Evolutionary conservation across 148 eudicot genomes (phyloP), one percentile per base, ranked within the genome.

Genomic region (Polygonum aviculare): DNA sequence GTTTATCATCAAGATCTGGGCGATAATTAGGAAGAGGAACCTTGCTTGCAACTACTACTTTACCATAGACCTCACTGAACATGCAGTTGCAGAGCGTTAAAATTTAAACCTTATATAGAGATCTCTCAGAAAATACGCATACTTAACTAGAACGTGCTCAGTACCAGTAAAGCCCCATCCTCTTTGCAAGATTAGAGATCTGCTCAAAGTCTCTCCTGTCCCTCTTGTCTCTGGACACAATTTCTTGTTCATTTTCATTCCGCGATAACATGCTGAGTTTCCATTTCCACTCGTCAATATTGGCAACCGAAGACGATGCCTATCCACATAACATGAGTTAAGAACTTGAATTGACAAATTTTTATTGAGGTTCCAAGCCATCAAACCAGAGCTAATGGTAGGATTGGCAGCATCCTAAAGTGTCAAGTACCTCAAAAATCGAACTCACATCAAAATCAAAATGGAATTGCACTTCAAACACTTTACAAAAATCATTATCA

Each of bases 221-320:
- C 79, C 97, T 83, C 81, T 91, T 96, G 83, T 96, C 99, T 80
- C 84, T 87, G 31, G 99, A 93, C 44, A 91, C 85, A 76, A 96
- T 88, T 84, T 96, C 99, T 76, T 86, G 91, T 57, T 96, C 97
- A 41, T 82, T 80, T 76, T 93, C 98, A 88, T 75, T 91, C 48
- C 88, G 93, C 71, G 82, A 86, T 76, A 96, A 85, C 90, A 88
- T 79, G 85, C 91, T 88, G 79, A 96, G 97, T 78, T 96, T 96
- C 98, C 98, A 93, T 85, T 91, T 96, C 99, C 99, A 96, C 84
- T 93, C 97, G 79, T 96, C 99, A 78, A 96, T 83, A 77, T 96
- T 96, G 71, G 94, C 96, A 82, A 93, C 98, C 2, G 99, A 93
- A 72, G 99, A 93, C 38, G 99, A 89, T 45, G 91, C 97, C 99